Evolutionary conservation across 768 basidiomycete species (phyloP), one percentile per base, ranked within the genome.

Genomic region (Mycena galericulata): DNA sequence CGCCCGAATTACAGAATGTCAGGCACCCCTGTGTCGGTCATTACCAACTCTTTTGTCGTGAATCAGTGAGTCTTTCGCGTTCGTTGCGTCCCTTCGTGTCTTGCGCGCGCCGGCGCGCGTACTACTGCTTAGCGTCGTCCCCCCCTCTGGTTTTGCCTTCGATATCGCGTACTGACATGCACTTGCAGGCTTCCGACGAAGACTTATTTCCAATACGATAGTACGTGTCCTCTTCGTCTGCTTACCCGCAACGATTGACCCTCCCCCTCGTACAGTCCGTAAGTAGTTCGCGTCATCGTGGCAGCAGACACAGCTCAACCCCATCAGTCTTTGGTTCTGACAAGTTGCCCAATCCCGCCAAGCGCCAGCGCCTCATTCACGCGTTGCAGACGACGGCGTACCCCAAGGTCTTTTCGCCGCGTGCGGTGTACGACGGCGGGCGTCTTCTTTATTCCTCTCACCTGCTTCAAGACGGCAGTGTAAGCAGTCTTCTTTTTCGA

Each of bases 341-440:
- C 10, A 26, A 38, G 32, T 15, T 9, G 11, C 49, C 58, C 0
- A 61, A 67, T 10, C 46, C 55, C 18, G 51, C n/a, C 27, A 65
- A 72, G 46, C 57, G 70, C 12, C 70, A 72, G 18, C 57, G 70
- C 11, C 50, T 74, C 5, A 62, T 74, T 2, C 65, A 72, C 22
- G 40, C 57, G 15, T 73, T 82, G 1, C 81, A 82, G 27, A 77
- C 77, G 18, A 74, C 73, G 8, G 60, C 55, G 0, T 53, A 72
- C 0, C 73, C 80, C 0, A 34, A 8, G 0, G 3, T 77, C 0
- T 82, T 82, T 43, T 64, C 22, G 0, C 79, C 82, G 14, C 77
- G 72, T 38, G 72, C 70, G 2, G 67, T 82, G 1, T 82, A 82
- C 30, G 81, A 82, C 32, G 75, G 80, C 14, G 70, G 75, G 18